phyloP scores from a whole-genome alignment of 345 rosid genomes.

The Eucalyptus dawsonii region DNA sequence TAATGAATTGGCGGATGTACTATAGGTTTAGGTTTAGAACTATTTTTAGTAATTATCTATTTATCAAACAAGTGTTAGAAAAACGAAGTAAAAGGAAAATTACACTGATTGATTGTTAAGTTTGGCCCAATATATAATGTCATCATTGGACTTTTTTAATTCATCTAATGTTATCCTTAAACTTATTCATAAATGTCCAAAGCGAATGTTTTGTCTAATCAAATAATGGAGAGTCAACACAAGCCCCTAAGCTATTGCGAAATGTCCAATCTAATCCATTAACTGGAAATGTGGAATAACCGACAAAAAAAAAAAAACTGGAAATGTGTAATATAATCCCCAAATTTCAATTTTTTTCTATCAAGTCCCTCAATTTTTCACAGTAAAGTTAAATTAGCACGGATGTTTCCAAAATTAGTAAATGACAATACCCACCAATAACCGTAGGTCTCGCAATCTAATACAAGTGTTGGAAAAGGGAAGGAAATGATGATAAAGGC shows the following conservation, averaged over 20 bases:
- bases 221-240: not conserved
- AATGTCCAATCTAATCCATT: not conserved
- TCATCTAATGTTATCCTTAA: not conserved
- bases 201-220: not conserved
- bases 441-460: not conserved
- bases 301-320: too few relatives aligned
- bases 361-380: not conserved
- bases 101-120: not conserved
- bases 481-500: not conserved
- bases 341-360: not conserved
- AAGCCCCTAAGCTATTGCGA: not conserved
- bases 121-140: not conserved
- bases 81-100: not conserved
- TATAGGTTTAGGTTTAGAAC: not conserved
- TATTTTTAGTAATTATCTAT: not conserved
- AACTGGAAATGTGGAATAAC: not conserved
- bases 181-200: not conserved
- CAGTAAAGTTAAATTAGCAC: not conserved
- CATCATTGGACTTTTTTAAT: not conserved
- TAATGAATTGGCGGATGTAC: accelerated
- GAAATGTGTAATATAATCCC: not conserved
- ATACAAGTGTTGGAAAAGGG: not conserved
- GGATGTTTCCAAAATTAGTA: not conserved
- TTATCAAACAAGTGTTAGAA: not conserved
- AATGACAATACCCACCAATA: not conserved